Conservation (phyloP, 306 rosid species). For the Pterocarpus santalinus region DNA sequence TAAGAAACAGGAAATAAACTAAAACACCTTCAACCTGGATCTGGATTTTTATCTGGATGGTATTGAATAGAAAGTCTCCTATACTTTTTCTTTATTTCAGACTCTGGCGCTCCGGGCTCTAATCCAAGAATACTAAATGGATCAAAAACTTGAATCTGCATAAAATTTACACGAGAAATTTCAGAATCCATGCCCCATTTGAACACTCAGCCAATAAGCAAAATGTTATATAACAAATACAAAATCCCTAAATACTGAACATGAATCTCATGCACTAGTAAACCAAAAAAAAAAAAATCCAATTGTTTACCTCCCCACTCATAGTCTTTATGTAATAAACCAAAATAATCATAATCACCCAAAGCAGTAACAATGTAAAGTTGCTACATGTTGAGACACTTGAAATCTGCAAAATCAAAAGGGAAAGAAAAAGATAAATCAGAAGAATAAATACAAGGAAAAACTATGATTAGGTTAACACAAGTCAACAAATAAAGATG, state of each 20-base stretch:
- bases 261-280: conserved; percentile 9
- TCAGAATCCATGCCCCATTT: conserved; percentile 29
- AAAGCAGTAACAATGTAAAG: conserved; percentile 81
- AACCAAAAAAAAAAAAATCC: neutral
- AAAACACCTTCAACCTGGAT: conserved; percentile 82
- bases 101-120: conserved; percentile 77
- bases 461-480: conserved; percentile 10
- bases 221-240: conserved; percentile 32
- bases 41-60: conserved; percentile 99
- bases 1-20: conserved; percentile 36
- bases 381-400: conserved; percentile 85
- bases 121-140: conserved; percentile 90
- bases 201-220: conserved; percentile 20
- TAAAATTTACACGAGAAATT: conserved; percentile 14
- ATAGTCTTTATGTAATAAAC: conserved; percentile 87
- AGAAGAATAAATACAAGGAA: conserved; percentile 12
- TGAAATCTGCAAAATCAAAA: conserved; percentile 74
- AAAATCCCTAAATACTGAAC: conserved; percentile 27
- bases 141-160: conserved; percentile 87
- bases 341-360: conserved; percentile 87
- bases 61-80: conserved; percentile 87
- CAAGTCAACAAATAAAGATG: neutral
- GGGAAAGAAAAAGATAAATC: conserved; percentile 3
- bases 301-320: conserved; percentile 78
- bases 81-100: conserved; percentile 87